Base-by-base conservation (phyloP, 2,329 filamentous ascomycete genomes). In the Colletotrichum spinosum region DNA sequence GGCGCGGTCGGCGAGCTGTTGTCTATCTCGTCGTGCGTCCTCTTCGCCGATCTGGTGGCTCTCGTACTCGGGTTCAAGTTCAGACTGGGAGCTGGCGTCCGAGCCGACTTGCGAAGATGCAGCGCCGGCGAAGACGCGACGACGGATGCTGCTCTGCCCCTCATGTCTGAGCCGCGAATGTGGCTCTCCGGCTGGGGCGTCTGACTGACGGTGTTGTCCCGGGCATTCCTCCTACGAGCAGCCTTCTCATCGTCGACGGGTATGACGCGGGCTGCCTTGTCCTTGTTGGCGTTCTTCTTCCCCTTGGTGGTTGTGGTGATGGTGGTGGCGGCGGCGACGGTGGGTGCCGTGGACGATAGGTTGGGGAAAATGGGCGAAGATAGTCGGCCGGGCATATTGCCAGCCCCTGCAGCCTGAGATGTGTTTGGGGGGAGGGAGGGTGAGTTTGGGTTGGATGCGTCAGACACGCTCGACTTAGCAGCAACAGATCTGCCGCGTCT, bases 21-120 rank as follows among this genome's bases (percentile, higher is more conserved):
- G 58, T 89, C 86, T 13, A 81, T 74, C 64, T 88, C 85, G 68
- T 89, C 86, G 73, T 84, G 78, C 35, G 83, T 77, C 61, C 85
- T 79, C 81, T 88, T 88, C 71, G 78, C 78, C 12, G 82, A 84
- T 44, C 84, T 81, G 46, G 83, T 85, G 52, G 81, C 77, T 54
- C 83, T 78, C 52, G 74, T 78, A 67, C 65, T 53, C 42, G 50
- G 25, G 10, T 38, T 63, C 52, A 66, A 46, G 15, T 9, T 53
- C 37, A 52, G 55, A 33, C 59, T 67, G 13, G 60, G 60, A 35
- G 60, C 64, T 15, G 64, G 60, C 10, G 64, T 67, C 15, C 64
- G 39, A 12, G 38, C 34, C 15, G 64, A 58, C 54, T 67, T 67
- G 60, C 64, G 64, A 38, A 65, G 44, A 38, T 67, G 51, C 54